Conservation (phyloP, 805 yeast genomes). For the Wickerhamomyces bisporus region DNA sequence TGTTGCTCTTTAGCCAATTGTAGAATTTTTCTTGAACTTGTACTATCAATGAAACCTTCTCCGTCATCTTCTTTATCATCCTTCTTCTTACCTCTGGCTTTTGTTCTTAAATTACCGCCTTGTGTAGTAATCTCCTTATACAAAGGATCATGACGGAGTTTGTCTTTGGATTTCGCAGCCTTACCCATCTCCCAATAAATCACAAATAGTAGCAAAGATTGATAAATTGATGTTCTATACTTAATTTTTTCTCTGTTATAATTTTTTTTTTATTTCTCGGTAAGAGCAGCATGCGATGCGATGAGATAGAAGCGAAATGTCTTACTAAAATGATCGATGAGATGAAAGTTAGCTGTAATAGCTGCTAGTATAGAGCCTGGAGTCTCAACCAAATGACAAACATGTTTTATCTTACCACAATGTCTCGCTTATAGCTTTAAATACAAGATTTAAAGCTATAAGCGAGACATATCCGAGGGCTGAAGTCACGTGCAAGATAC, state of each 20-base stretch:
- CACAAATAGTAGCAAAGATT: too few species aligned
- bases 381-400: too few species aligned
- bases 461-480: not conserved
- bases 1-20: conserved; percentile 91
- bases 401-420: too few species aligned
- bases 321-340: too few species aligned
- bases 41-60: conserved; percentile 72
- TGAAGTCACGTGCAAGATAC: not conserved
- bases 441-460: not conserved
- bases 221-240: too few species aligned
- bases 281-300: too few species aligned
- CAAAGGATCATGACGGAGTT: conserved; percentile 77
- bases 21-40: conserved; percentile 76
- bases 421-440: not conserved
- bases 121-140: conserved; percentile 72
- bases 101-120: conserved; percentile 60
- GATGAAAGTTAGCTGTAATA: too few species aligned
- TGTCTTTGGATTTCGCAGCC: conserved; percentile 44
- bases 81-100: conserved; percentile 31
- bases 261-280: too few species aligned
- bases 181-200: conserved; percentile 52
- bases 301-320: too few species aligned
- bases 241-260: too few species aligned
- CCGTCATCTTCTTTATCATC: conserved; percentile 39
- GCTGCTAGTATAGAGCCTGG: too few species aligned